Conservation (phyloP, 2,329 filamentous ascomycete species). For the Botrytis porri region DNA sequence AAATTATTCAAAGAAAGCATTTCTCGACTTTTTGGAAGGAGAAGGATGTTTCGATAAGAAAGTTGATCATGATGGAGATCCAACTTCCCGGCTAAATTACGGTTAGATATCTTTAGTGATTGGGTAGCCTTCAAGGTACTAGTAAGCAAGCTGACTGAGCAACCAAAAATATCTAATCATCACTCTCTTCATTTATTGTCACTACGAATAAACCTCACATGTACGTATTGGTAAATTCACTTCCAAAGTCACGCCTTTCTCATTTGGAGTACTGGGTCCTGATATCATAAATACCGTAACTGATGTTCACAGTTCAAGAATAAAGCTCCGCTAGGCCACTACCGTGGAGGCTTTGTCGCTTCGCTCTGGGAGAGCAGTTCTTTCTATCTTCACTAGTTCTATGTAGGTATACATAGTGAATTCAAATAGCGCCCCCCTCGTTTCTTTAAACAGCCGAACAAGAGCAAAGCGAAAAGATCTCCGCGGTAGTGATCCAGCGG, state of each 20-base stretch:
- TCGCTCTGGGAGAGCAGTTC: neutral
- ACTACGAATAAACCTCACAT: neutral
- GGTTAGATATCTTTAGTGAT: neutral
- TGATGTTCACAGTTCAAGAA: neutral
- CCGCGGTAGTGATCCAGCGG: neutral
- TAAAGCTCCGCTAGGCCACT: neutral
- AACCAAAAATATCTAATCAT: neutral
- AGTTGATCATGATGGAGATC: conserved; percentile 1
- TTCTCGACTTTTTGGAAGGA: neutral
- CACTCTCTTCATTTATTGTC: neutral
- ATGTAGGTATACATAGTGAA: neutral
- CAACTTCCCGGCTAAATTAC: conserved; percentile 14
- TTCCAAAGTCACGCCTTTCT: neutral
- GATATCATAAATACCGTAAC: neutral
- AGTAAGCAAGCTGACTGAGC: neutral
- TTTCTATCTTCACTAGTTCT: neutral
- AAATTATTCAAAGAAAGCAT: conserved; percentile 2
- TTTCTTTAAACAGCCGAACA: neutral
- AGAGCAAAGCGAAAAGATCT: neutral
- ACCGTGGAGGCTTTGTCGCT: neutral
- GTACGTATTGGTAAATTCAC: neutral
- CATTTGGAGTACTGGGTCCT: neutral
- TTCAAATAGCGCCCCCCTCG: neutral
- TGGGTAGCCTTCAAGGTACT: neutral
- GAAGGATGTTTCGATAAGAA: conserved; percentile 10